Conservation (phyloP, 1,284 basidiomycete species). For the Cutaneotrichosporon cavernicola region DNA sequence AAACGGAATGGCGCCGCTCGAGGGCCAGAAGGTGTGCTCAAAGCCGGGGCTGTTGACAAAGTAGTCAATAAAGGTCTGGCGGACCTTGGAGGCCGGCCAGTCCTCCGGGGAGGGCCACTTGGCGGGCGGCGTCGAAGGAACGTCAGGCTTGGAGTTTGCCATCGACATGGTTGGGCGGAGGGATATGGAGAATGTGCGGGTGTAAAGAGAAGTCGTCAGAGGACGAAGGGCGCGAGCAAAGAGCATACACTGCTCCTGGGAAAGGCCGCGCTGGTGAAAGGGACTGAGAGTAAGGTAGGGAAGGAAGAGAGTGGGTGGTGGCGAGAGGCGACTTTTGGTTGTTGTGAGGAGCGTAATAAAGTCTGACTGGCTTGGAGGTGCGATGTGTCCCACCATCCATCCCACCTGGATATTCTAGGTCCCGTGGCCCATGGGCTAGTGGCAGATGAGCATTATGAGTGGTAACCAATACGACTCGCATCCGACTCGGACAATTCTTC, state of each 20-base stretch:
- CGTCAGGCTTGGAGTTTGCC: conserved; percentile 34
- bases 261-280: conserved; percentile 2
- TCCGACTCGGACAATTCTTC: too few relatives aligned
- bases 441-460: too few relatives aligned
- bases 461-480: too few relatives aligned
- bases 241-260: conserved; percentile 23
- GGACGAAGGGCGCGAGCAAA: conserved; percentile 22
- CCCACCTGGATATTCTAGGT: too few relatives aligned
- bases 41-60: conserved; percentile 64
- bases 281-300: not conserved
- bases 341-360: conserved; percentile 3
- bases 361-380: not conserved
- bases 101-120: conserved; percentile 53
- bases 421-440: too few relatives aligned
- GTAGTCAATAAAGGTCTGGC: conserved; percentile 73
- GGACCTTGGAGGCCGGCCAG: conserved; percentile 69
- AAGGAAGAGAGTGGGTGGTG: conserved; percentile 5
- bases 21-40: conserved; percentile 88
- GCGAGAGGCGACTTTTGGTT: not conserved
- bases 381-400: not conserved
- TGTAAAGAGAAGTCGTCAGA: conserved; percentile 13
- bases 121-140: conserved; percentile 45
- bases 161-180: conserved; percentile 31
- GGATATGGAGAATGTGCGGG: not conserved
- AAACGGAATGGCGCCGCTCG: conserved; percentile 90